Base-by-base conservation (phyloP, 192 early-diverging fungal species). In the Radiomyces spectabilis region DNA sequence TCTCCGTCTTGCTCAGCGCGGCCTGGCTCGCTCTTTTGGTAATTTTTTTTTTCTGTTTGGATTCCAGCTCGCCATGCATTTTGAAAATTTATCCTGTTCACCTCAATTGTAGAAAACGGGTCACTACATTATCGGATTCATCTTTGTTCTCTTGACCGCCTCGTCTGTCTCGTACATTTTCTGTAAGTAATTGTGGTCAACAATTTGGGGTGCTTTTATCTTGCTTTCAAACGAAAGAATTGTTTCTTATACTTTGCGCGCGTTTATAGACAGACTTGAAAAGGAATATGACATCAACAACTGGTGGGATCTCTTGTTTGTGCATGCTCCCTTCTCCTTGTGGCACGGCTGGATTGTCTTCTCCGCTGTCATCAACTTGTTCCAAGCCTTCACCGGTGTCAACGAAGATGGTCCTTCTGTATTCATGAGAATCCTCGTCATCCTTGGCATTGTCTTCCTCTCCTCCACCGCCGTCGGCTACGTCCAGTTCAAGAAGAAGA, bases 261-360 rank as follows among this genome's bases (percentile, higher is more conserved):
- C 39, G 15, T 21, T 34, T 41, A 18, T 46, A 61, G 59, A 76
- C 69, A 63, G 68, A 55, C 49, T 80, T 27, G 56, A 65, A 47
- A 51, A 65, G 24, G 47, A 69, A 22, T 61, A 55, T 31, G 62
- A 65, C 9, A 34, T 72, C 13, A 46, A 43, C 9, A 63, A 53
- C 26, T 38, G 51, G 49, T 43, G 41, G 18, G 75, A 87, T 35
- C 55, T 39, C 18, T 2, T 85, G 29, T 79, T 82, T 42, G 59
- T 85, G 27, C 81, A 82, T 59, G 75, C 80, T 33, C 85, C 85
- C 57, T 79, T 87, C 75, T 82, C 80, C 31, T 63, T 84, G 25
- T 85, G 77, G 68, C 79, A 83, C 65, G 83, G 77, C 26, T 82
- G 80, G 76, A 71, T 85, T 44, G 63, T 77, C 42, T 77, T 80